phyloP scores from a whole-genome alignment of 768 basidiomycete genomes.

The Lentinula guzmanii region DNA sequence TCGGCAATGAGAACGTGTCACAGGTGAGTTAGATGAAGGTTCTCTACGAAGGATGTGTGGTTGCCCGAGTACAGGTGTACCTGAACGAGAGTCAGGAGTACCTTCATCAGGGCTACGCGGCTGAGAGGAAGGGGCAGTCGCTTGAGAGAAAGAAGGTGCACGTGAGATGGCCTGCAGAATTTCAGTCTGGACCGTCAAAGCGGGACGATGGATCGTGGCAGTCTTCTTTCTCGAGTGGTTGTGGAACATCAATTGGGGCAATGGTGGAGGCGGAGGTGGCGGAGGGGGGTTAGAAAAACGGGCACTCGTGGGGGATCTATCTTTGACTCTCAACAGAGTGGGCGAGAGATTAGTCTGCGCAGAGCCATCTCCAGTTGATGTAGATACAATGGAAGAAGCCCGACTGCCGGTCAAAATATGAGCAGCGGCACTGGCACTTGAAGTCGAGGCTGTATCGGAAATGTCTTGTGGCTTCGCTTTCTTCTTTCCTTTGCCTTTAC shows the following conservation, averaged over 20 bases:
- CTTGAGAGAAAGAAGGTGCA: background rate
- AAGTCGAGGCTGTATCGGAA: conserved; percentile 19
- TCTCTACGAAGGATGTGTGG: conserved; percentile 13
- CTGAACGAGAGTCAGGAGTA: conserved; percentile 13
- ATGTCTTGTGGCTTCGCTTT: conserved; percentile 7
- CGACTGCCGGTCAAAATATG: conserved; percentile 27
- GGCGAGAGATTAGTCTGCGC: conserved; percentile 21
- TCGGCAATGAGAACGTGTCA: conserved; percentile 65
- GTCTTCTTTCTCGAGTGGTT: conserved; percentile 10
- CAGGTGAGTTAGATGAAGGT: conserved; percentile 34
- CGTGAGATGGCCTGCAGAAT: background rate
- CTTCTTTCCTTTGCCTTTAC: conserved; percentile 29
- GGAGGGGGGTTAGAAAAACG: conserved; percentile 11
- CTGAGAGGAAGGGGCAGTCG: background rate
- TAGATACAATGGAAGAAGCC: conserved; percentile 45
- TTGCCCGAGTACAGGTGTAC: conserved; percentile 11
- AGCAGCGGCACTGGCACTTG: conserved; percentile 31
- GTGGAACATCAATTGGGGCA: conserved; percentile 15
- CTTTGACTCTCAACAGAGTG: conserved; percentile 16
- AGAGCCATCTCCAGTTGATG: conserved; percentile 21
- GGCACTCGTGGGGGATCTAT: background rate
- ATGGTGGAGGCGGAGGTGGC: conserved; percentile 16
- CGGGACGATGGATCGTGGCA: conserved; percentile 2
- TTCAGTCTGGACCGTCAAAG: conserved; percentile 9
- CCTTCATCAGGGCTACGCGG: background rate